Percentiles rank a stretch among this genome's conserved stretches.
Conservation (phyloP, 2,329 filamentous ascomycete species). For the Cladosporium sp. region DNA sequence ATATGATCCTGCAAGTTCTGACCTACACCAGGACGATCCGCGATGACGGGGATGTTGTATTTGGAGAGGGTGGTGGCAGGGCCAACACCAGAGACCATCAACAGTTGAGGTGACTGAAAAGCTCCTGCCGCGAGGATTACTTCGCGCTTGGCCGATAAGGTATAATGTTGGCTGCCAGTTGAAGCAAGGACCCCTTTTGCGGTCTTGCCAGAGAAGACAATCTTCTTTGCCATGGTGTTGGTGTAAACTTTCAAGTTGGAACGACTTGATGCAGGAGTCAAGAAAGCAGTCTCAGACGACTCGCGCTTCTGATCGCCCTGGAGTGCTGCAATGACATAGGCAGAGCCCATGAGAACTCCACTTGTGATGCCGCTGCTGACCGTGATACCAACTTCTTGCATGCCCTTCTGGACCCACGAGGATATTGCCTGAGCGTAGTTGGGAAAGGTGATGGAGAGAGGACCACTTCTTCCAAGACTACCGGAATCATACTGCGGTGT, state of each 20-base stretch:
- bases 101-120: slow-evolving; percentile 40
- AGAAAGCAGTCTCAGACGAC: slow-evolving; percentile 24
- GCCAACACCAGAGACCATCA: slow-evolving; percentile 31
- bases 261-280: slow-evolving; percentile 21
- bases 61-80: slow-evolving; percentile 28
- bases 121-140: slow-evolving; percentile 43
- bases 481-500: slow-evolving; percentile 22
- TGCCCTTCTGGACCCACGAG: slow-evolving; percentile 25
- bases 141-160: slow-evolving; percentile 34
- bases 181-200: slow-evolving; percentile 9
- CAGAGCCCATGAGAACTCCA: slow-evolving; percentile 19
- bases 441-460: slow-evolving; percentile 30
- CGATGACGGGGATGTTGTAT: slow-evolving; percentile 27
- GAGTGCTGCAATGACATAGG: slow-evolving; percentile 15
- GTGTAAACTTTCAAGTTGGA: slow-evolving; percentile 31
- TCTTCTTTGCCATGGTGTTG: slow-evolving; percentile 19
- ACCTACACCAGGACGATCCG: slow-evolving; percentile 26
- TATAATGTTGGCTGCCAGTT: slow-evolving; percentile 14
- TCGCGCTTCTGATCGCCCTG: not conserved
- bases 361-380: slow-evolving; percentile 27
- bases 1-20: slow-evolving; percentile 29
- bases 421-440: slow-evolving; percentile 26
- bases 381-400: slow-evolving; percentile 26
- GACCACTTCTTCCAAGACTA: slow-evolving; percentile 21
- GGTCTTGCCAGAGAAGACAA: not conserved